Evolutionary conservation across 2,329 filamentous ascomycete genomes (phyloP), one percentile per base, ranked within the genome.

Genomic region (Chaetomium strumarium): DNA sequence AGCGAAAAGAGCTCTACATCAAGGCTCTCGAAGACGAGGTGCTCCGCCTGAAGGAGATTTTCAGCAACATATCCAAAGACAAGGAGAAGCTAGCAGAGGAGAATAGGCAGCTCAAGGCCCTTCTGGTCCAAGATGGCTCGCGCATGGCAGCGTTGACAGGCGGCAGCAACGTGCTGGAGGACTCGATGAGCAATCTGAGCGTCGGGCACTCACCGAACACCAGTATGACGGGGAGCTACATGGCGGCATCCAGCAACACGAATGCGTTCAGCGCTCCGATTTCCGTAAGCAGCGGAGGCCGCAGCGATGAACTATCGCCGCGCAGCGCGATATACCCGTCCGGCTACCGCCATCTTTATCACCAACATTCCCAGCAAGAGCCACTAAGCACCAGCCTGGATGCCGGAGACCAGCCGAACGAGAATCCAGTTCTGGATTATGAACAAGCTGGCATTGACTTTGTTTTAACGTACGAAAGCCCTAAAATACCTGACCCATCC

Each of bases 1-100:
- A 97, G 72, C 84, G 93, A 60, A 97, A 97, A 69, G 93, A 97
- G 71, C 80, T 90, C 63, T 97, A 97, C 68, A 95, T 96, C 74
- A 95, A 95, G 69, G 84, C 88, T 11, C 80, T 97, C 14, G 93
- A 99, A 70, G 85, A 92, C 64, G 90, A 97, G 70, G 87, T 97
- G 5, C 77, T 95, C 17, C 85, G 90, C 45, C 76, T 97, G 40
- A 93, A 95, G 67, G 90, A 96, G 66, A 79, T 86, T n/a, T 92
- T 85, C 64, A 84, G 83, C 63, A 83, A 80, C 46, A 79, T 85
- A 16, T 79, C 83, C 7, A 83, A 86, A 60, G 89, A 95, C 66
- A 89, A 90, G 64, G 83, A 91, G 49, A 78, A 80, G 47, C 74
- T 91, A 9, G 78, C 80, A 42, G 83, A 90, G 50, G 92, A 97